Conservation (phyloP, 768 basidiomycete genomes). For the Amanita inopinata region DNA sequence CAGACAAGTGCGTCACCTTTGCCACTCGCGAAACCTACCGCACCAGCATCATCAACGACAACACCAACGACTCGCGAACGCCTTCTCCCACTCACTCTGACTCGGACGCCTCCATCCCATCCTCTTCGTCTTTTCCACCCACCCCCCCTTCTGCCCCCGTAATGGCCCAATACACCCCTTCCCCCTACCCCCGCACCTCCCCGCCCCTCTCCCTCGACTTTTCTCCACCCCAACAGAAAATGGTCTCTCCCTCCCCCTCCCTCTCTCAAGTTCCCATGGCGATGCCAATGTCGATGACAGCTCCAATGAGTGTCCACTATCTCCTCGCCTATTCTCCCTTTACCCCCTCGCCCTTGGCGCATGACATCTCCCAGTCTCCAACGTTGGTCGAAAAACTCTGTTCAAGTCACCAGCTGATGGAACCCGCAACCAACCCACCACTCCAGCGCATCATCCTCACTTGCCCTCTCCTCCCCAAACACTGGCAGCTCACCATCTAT, state of each 20-base stretch:
- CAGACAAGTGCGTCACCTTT: slow-evolving; percentile 5
- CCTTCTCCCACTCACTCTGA: slow-evolving; percentile 29
- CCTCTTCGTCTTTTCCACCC: slow-evolving; percentile 23
- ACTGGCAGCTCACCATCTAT: slow-evolving; percentile 26
- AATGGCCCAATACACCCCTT: slow-evolving; percentile 18
- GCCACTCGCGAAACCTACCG: slow-evolving; percentile 12
- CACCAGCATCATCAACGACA: slow-evolving; percentile 24
- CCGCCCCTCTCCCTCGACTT: slow-evolving; percentile 14
- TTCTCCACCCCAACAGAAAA: slow-evolving; percentile 14
- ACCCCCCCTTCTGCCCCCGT: slow-evolving; percentile 25
- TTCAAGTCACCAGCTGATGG: slow-evolving; percentile 23
- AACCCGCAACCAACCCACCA: slow-evolving; percentile 35
- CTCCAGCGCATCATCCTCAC: slow-evolving; percentile 24
- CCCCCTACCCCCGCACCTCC: slow-evolving; percentile 21
- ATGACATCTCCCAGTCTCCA: slow-evolving; percentile 27
- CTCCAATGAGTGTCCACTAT: slow-evolving; percentile 29
- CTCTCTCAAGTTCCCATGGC: neutral
- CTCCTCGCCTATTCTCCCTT: slow-evolving; percentile 30
- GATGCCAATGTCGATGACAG: neutral
- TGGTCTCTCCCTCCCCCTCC: neutral
- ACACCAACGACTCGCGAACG: slow-evolving; percentile 21
- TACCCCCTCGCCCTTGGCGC: slow-evolving; percentile 23
- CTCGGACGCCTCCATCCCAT: slow-evolving; percentile 14
- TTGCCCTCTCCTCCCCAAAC: slow-evolving; percentile 20
- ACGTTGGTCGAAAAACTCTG: slow-evolving; percentile 18